phyloP scores from a whole-genome alignment of 2,329 filamentous ascomycete genomes.

The Leptographium radiaticola region DNA sequence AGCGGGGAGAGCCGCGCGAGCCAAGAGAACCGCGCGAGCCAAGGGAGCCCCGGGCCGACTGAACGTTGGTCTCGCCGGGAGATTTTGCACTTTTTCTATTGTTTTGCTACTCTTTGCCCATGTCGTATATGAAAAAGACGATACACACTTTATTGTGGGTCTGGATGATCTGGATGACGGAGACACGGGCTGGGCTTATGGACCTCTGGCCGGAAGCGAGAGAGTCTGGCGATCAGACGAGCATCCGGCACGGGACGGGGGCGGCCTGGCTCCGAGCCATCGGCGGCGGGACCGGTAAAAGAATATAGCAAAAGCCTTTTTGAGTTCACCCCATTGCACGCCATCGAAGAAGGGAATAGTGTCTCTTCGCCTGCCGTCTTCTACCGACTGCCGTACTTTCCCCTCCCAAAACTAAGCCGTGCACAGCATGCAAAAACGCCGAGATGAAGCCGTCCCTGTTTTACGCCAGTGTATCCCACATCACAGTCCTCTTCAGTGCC shows the following conservation, averaged over 20 bases:
- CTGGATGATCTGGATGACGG: not conserved
- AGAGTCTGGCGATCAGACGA: not conserved
- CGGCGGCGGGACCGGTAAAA: not conserved
- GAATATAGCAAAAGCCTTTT: not conserved
- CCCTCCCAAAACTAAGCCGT: not conserved
- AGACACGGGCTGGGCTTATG: not conserved
- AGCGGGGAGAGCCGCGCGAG: slow-evolving; percentile 38
- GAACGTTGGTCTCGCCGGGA: not conserved
- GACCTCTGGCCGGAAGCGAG: not conserved
- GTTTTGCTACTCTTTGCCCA: slow-evolving; percentile 8
- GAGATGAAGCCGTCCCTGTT: slow-evolving; percentile 4
- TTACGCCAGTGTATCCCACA: slow-evolving; percentile 1
- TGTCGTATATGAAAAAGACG: slow-evolving; percentile 1
- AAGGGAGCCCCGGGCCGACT: slow-evolving; percentile 22
- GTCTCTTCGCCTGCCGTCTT: not conserved
- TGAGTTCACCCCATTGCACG: not conserved
- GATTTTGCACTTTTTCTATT: not conserved
- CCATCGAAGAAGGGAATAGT: not conserved
- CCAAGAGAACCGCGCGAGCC: slow-evolving; percentile 26
- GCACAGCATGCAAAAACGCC: slow-evolving; percentile 2
- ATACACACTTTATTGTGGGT: not conserved
- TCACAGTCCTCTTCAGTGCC: slow-evolving; percentile 2
- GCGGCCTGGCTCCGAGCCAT: not conserved
- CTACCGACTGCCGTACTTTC: not conserved
- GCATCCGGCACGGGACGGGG: not conserved